Conservation (phyloP, 228 moss, liverwort and hornwort genomes). For the Sphagnum magellanicum region DNA sequence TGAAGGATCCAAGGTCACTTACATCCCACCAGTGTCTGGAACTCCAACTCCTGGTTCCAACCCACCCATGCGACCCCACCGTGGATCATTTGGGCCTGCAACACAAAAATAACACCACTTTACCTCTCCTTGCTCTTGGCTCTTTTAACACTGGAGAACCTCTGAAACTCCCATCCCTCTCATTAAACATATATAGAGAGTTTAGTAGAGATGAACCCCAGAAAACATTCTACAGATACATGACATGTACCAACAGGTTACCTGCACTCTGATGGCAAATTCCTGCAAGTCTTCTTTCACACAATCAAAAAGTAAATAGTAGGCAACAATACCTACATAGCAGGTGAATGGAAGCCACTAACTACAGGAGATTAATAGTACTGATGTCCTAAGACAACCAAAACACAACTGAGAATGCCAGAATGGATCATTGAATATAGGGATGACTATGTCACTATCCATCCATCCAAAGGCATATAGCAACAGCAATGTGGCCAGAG, state of each 20-base stretch:
- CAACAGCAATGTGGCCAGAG: not conserved
- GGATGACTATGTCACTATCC: not conserved
- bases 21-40: constrained; percentile 25
- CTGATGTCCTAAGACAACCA: too few species aligned
- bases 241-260: not conserved
- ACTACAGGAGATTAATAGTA: too few species aligned
- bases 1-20: constrained; percentile 2
- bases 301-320: too few species aligned
- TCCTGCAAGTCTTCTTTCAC: too few species aligned
- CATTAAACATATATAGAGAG: not conserved
- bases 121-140: not conserved
- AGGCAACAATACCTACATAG: too few species aligned
- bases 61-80: constrained; percentile 43
- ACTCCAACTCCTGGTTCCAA: constrained; percentile 5
- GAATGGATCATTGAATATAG: too few species aligned
- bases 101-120: not conserved
- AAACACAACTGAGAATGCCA: too few species aligned
- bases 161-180: not conserved
- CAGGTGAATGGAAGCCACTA: too few species aligned
- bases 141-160: too few species aligned
- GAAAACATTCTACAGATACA: not conserved
- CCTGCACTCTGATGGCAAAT: not conserved
- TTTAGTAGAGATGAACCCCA: not conserved
- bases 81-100: constrained; percentile 60
- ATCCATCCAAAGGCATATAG: not conserved